Evolutionary conservation across 2,329 filamentous ascomycete species (phyloP), one percentile per base, ranked within the genome.

Genomic region (Huntiella savannae): DNA sequence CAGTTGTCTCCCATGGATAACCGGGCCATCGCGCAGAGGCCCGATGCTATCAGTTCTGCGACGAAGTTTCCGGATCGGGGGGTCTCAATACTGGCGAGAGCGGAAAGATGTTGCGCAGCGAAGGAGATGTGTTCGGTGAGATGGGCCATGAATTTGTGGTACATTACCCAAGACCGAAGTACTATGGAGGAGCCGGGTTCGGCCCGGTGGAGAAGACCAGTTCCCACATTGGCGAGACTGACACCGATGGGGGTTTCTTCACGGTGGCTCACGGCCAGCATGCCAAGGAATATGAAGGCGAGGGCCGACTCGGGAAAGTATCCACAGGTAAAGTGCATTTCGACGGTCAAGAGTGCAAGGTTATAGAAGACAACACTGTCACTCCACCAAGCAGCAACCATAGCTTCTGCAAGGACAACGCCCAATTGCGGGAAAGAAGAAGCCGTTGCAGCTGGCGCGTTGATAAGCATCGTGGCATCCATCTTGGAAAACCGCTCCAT

Each of bases 301-400:
- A 75, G 69, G 12, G 77, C 76, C 1, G 77, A 76, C 57, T 87
- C 80, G 4, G 80, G 75, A 52, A 80, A 82, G 4, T 70, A 64
- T 0, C 80, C 82, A 8, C 65, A 63, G 2, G 67, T 65, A 5
- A 87, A 62, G 55, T 82, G 78, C 46, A 77, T 65, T 45, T 77
- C 66, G 47, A 85, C 63, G 63, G 86, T 74, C 50, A 76, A 68
- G 11, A 87, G 62, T 1, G 75, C 67, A 19, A 79, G 68, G 53
- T 82, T 74, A 56, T 84, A 87, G 56, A 82, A 85, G n/a, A 76
- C 67, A 7, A 85, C 60, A 15, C 67, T 67, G 53, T 86, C 75
- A 36, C 70, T 77, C 82, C 82, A 86, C 66, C 78, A 84, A 3
- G 77, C 78, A 11, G 79, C 74, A 52, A 72, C 75, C 6, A 79